Evolutionary conservation across 441 rosid species (phyloP), one percentile per base, ranked within the genome.

Genomic region (Omphalea diandra): DNA sequence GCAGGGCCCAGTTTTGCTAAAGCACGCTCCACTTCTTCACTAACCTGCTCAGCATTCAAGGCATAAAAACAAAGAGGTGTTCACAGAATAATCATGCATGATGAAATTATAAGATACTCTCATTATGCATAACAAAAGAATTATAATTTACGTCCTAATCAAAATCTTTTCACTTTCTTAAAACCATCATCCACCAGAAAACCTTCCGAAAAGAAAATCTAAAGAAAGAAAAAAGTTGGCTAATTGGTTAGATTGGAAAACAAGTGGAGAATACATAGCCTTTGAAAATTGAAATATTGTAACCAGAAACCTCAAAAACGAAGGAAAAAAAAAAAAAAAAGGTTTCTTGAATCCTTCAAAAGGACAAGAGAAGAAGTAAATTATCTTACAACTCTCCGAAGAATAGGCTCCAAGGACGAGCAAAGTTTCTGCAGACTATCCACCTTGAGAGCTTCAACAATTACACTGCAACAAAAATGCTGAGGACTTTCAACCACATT

Each of bases 1-100:
- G n/a, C n/a, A 67, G 94, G 86, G 8, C 89, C 91, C 32, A 90
- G 72, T 79, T 92, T 92, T 44, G 97, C 90, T 72, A 92, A 78
- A 72, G 97, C 97, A 49, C 96, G 86, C 72, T 92, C 97, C 69
- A 92, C 91, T 81, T 92, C 97, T 81, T 92, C 97, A 8, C 97
- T 92, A 63, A 92, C 94, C 97, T 92, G 77, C 59, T 73, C 66
- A 15, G 70, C 60, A 69, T 49, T 63, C 44, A 49, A 72, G 27
- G 38, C 12, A n/a, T n/a, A n/a, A 38, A 70, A 12, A 6, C 55
- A 36, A 41, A 27, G 50, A 68, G 10, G 35, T 24, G 36, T 26
- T n/a, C 17, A n/a, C n/a, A n/a, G n/a, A n/a, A n/a, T n/a, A n/a
- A n/a, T n/a, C n/a, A n/a, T n/a, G n/a, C n/a, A n/a, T n/a, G n/a